A percentile compares a stretch with the other conserved stretches of the same genome.
phyloP scores from a whole-genome alignment of 1,284 basidiomycete species.

The Apiotrichum laibachii region DNA sequence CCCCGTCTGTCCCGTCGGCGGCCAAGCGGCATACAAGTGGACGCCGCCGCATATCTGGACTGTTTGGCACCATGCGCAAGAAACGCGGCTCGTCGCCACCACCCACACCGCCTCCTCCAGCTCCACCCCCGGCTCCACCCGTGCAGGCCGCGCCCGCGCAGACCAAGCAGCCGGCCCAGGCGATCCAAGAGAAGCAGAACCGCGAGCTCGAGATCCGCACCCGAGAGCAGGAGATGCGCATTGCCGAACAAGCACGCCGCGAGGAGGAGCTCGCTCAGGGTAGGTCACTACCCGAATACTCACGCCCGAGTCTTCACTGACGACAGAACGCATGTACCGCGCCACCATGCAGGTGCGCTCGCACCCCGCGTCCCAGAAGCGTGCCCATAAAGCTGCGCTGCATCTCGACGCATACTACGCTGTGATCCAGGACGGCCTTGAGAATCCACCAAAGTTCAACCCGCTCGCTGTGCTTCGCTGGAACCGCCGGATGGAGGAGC shows the following conservation, averaged over 20 bases:
- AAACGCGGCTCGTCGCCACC: slow-evolving; percentile 11
- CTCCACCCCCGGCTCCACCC: background rate
- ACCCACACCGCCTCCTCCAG: background rate
- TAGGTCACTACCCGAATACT: slow-evolving; percentile 23
- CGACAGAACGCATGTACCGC: slow-evolving; percentile 40
- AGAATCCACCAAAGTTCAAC: slow-evolving; percentile 41
- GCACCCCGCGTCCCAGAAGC: slow-evolving; percentile 42
- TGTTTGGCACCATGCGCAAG: slow-evolving; percentile 15
- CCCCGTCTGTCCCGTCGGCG: background rate
- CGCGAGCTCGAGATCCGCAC: slow-evolving; percentile 8
- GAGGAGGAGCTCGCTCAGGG: slow-evolving; percentile 45
- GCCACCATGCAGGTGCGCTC: slow-evolving; percentile 43
- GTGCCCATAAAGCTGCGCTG: slow-evolving; percentile 35
- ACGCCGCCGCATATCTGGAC: slow-evolving; percentile 16
- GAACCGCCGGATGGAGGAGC: slow-evolving; percentile 33
- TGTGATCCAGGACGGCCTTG: slow-evolving; percentile 41
- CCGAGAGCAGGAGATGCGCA: slow-evolving; percentile 26
- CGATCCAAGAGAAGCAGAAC: background rate
- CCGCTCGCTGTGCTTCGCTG: slow-evolving; percentile 44
- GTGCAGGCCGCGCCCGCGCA: too few relatives aligned
- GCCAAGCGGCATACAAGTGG: background rate
- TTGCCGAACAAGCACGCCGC: slow-evolving; percentile 37
- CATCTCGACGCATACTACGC: slow-evolving; percentile 48
- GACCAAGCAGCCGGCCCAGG: background rate
- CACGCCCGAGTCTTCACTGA: background rate